A percentile compares a stretch with the other conserved stretches of the same genome.
These are phyloP conservation scores for Rhizopogon vesiculosus DNA, from an alignment of 768 basidiomycete species.

Conservation along the genomic window DNA sequence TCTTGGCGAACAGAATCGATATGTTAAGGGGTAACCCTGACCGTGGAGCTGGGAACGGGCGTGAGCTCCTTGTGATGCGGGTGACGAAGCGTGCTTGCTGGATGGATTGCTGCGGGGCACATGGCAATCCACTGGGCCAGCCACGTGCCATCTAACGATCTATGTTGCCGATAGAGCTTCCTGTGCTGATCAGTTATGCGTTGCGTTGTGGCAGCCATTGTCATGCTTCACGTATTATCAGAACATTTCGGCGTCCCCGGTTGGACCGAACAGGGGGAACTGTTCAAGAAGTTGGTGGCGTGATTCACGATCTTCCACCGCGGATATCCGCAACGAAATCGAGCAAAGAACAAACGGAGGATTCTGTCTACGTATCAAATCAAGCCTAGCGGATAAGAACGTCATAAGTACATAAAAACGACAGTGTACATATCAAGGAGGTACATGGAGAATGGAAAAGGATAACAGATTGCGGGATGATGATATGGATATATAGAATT, in stretches of 20 bases:
- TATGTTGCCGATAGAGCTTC: background rate
- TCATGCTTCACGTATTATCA: background rate
- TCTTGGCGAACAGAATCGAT: background rate
- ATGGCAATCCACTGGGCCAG: background rate
- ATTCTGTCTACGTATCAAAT: background rate
- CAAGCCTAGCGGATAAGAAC: constrained; percentile 2
- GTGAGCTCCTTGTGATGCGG: background rate
- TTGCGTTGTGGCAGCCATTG: background rate
- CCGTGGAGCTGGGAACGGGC: background rate
- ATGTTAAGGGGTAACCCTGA: background rate
- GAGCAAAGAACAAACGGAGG: background rate
- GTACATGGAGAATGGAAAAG: constrained; percentile 11
- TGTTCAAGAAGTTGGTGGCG: background rate
- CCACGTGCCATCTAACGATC: background rate
- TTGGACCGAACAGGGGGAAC: background rate
- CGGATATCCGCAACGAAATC: constrained; percentile 20
- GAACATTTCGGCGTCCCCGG: background rate
- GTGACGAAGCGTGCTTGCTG: background rate
- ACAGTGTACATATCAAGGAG: constrained; percentile 15
- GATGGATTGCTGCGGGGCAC: background rate
- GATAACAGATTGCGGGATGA: constrained; percentile 21
- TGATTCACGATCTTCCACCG: constrained; percentile 16
- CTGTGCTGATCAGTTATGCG: background rate
- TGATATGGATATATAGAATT: constrained; percentile 21
- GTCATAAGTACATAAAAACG: constrained; percentile 25